Conservation (phyloP, 768 basidiomycete genomes). For the Postia placenta region DNA sequence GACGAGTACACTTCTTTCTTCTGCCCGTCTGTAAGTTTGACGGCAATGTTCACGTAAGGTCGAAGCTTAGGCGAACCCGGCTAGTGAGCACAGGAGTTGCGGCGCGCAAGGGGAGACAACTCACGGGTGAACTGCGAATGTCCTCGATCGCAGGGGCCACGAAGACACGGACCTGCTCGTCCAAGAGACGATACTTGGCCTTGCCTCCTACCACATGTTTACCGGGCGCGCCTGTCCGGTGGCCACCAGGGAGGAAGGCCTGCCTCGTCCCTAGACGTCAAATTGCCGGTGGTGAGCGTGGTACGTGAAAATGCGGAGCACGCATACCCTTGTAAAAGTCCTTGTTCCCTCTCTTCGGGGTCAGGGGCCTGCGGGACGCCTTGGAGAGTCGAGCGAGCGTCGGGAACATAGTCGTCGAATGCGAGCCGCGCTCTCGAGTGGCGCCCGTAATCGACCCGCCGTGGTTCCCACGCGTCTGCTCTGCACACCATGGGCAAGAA, state of each 20-base stretch:
- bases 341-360: constrained; percentile 86
- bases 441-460: background rate
- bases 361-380: constrained; percentile 78
- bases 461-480: background rate
- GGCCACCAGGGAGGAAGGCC: constrained; percentile 76
- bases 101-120: constrained; percentile 20
- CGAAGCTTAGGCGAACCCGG: constrained; percentile 47
- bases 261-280: constrained; percentile 65
- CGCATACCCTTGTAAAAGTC: constrained; percentile 92
- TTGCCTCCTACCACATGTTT: constrained; percentile 73
- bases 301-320: background rate
- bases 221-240: constrained; percentile 85
- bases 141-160: constrained; percentile 72
- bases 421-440: background rate
- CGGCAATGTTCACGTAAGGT: constrained; percentile 55
- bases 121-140: constrained; percentile 50
- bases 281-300: background rate
- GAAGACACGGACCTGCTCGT: constrained; percentile 79
- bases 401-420: constrained; percentile 49
- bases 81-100: background rate
- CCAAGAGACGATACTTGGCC: constrained; percentile 74
- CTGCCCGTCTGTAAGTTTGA: constrained; percentile 28
- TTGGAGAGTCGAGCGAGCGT: constrained; percentile 62
- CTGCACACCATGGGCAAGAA: background rate
- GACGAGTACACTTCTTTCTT: constrained; percentile 24